Evolutionary conservation across 2,329 filamentous ascomycete genomes (phyloP).

Genomic region (Trichoderma semiorbis): DNA sequence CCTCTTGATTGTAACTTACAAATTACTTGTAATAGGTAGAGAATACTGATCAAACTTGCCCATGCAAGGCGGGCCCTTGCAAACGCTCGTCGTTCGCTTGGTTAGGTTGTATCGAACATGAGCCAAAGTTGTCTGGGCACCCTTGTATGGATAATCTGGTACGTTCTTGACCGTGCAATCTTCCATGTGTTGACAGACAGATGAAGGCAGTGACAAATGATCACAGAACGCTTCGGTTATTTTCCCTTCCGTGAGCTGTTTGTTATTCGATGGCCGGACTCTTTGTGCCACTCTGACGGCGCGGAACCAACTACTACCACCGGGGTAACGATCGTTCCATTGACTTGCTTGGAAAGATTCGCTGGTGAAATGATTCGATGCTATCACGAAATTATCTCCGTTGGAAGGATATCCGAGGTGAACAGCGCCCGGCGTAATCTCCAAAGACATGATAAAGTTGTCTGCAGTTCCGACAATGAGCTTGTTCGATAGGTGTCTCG

Average conservation of each 20-base stretch:
- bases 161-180: constrained; percentile 5
- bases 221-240: neutral
- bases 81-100: constrained; percentile 14
- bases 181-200: constrained; percentile 18
- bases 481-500: constrained; percentile 18
- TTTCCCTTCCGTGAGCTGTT: neutral
- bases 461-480: constrained; percentile 17
- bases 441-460: neutral
- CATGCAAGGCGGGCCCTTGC: constrained; percentile 9
- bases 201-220: neutral
- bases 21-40: neutral
- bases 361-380: constrained; percentile 16
- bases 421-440: neutral
- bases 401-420: neutral
- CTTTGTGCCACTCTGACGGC: neutral
- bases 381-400: neutral
- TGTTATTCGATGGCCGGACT: neutral
- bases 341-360: constrained; percentile 9
- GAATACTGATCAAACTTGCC: neutral
- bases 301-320: constrained; percentile 20
- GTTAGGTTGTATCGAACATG: constrained; percentile 18
- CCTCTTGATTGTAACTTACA: neutral
- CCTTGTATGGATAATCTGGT: constrained; percentile 16
- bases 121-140: constrained; percentile 11
- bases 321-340: constrained; percentile 11